Base-by-base conservation (phyloP, 768 basidiomycete species). In the Tricholoma sp. region DNA sequence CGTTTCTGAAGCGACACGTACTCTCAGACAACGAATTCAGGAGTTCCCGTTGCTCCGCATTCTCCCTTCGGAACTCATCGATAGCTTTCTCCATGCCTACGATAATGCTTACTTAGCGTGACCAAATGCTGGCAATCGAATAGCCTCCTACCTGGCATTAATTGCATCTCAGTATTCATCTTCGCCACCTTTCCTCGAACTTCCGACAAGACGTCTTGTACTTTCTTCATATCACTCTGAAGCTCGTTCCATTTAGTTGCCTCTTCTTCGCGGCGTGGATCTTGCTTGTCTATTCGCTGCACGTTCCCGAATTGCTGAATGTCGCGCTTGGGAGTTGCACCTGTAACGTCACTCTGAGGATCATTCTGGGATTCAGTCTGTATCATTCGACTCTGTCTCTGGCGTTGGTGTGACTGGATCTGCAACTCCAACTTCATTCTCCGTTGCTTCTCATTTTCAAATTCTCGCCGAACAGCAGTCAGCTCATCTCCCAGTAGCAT, bases 1-100 rank as follows among this genome's bases (percentile, higher is more conserved):
- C 6, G 19, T 22, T 45, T 22, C 11, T 39, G 34, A 35, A 11
- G 14, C 5, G 35, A 16, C 16, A 72, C 83, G 60, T 59, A 86
- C 85, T 76, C 7, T 86, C 81, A 12, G 82, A 80, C 14, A 91
- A 67, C 16, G 72, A 63, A 6, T 71, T 72, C 55, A 91, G 74
- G 9, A 83, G 69, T 27, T 83, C 82, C 56, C 77, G 74, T 61
- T 85, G 82, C 59, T 87, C 83, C 0, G 72, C 71, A 55, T 85
- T 86, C 68, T 89, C 83, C 41, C 72, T 73, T 14, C 71, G 73
- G 1, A 91, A 71, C 51, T 83, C 82, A 45, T 84, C 81, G 51
- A 89, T 72, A 27, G 88, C 73, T 22, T 76, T 76, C 43, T 89
- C 81, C 34, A 87, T 72, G n/a, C 76, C 88, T 88, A 19, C 8